Conservation (phyloP, 2,329 filamentous ascomycete genomes). For the Corynespora cassiicola region DNA sequence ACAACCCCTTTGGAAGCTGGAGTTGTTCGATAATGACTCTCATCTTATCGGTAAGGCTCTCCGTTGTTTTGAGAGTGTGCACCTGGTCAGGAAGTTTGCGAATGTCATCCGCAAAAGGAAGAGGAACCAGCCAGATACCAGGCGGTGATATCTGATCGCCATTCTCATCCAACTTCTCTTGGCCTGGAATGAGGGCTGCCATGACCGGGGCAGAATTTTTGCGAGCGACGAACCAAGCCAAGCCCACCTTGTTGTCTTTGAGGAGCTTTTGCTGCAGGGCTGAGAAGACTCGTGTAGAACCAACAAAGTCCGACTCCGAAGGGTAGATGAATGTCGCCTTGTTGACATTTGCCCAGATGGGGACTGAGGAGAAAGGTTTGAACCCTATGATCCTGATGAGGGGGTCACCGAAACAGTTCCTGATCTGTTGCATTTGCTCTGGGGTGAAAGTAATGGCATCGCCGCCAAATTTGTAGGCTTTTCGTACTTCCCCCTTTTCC, state of each 20-base stretch:
- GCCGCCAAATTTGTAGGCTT: constrained; percentile 95
- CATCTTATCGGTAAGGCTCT: constrained; percentile 81
- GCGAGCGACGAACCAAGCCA: constrained; percentile 90
- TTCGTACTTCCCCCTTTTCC: constrained; percentile 81
- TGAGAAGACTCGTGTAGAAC: constrained; percentile 91
- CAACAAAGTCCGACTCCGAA: constrained; percentile 86
- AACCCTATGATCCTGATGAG: constrained; percentile 92
- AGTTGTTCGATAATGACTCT: constrained; percentile 81
- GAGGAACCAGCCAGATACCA: constrained; percentile 85
- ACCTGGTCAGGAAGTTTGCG: constrained; percentile 74
- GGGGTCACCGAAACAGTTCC: constrained; percentile 77
- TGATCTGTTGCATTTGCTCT: constrained; percentile 80
- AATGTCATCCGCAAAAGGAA: constrained; percentile 90
- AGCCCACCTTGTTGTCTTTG: constrained; percentile 77
- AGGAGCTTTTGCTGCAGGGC: constrained; percentile 88
- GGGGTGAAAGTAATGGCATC: constrained; percentile 85
- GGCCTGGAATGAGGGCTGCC: constrained; percentile 81
- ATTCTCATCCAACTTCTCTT: constrained; percentile 66
- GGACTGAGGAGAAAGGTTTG: constrained; percentile 77
- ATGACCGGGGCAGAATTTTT: constrained; percentile 80
- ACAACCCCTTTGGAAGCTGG: constrained; percentile 83
- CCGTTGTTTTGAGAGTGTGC: constrained; percentile 54
- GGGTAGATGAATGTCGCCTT: constrained; percentile 94
- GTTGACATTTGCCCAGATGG: constrained; percentile 83
- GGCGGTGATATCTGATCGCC: constrained; percentile 76